These are phyloP conservation scores for Coix lacrymajobi DNA, from an alignment of 176 grass and related monocot genomes.

Conservation along the genomic window DNA sequence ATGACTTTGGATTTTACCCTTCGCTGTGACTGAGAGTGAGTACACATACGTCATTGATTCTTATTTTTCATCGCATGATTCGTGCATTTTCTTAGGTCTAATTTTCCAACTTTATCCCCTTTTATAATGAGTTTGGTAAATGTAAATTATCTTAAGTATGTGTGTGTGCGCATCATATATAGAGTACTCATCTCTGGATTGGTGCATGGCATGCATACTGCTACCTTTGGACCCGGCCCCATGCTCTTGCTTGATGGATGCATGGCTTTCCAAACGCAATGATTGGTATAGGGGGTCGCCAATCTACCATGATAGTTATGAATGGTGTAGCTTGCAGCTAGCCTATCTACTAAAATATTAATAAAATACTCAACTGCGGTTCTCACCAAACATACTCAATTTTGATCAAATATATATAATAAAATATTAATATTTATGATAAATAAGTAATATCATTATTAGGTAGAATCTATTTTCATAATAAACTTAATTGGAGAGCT, in stretches of 20 bases:
- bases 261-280: background rate
- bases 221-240: background rate
- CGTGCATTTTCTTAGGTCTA: background rate
- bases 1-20: too few relatives aligned
- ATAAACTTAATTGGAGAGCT: too few relatives aligned
- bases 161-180: background rate
- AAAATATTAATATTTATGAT: too few relatives aligned
- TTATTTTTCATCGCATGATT: background rate
- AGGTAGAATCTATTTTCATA: too few relatives aligned
- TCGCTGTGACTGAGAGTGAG: background rate
- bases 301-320: background rate
- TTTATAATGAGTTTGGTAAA: background rate
- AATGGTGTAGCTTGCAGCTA: background rate
- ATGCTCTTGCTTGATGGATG: background rate
- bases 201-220: background rate
- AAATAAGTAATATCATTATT: too few relatives aligned
- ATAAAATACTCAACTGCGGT: too few relatives aligned
- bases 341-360: too few relatives aligned
- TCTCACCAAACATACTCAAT: too few relatives aligned
- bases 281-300: background rate
- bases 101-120: too few relatives aligned
- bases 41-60: background rate
- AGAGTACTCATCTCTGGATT: background rate
- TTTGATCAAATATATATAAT: too few relatives aligned
- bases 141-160: background rate